Evolutionary conservation across 768 basidiomycete species (phyloP).

Genomic region (Panaeolus cyanescens): DNA sequence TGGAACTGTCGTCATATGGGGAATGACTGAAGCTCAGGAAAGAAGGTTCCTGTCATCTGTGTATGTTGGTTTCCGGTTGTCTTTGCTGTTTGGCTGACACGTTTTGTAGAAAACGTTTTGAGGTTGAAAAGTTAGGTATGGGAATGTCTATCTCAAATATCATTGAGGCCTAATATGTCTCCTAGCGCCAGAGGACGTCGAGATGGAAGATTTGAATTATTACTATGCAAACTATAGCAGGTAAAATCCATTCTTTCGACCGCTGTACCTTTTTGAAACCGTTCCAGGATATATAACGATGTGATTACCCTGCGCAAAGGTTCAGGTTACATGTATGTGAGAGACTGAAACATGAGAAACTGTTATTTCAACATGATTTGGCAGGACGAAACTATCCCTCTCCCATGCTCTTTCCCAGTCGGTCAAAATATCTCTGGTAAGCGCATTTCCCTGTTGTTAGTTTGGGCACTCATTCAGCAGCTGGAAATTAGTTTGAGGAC

Average conservation of each 20-base stretch:
- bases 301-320: constrained; percentile 94
- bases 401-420: constrained; percentile 96
- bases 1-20: constrained; percentile 96
- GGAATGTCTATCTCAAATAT: neutral
- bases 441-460: constrained; percentile 10
- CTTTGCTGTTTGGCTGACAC: constrained; percentile 10
- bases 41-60: constrained; percentile 87
- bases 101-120: constrained; percentile 83
- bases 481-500: constrained; percentile 73
- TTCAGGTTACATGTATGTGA: constrained; percentile 87
- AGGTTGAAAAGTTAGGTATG: constrained; percentile 82
- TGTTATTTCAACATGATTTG: constrained; percentile 6
- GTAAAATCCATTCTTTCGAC: constrained; percentile 40
- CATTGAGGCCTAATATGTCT: constrained; percentile 1
- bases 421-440: constrained; percentile 91
- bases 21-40: constrained; percentile 94
- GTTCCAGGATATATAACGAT: constrained; percentile 87
- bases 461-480: constrained; percentile 2
- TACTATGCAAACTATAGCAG: constrained; percentile 97
- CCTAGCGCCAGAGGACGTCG: constrained; percentile 81
- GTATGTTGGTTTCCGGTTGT: constrained; percentile 46
- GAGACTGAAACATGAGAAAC: neutral
- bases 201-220: constrained; percentile 97
- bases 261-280: constrained; percentile 4
- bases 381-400: constrained; percentile 92